Base-by-base conservation (phyloP, 2,329 filamentous ascomycete species). In the Colletotrichum tanaceti region DNA sequence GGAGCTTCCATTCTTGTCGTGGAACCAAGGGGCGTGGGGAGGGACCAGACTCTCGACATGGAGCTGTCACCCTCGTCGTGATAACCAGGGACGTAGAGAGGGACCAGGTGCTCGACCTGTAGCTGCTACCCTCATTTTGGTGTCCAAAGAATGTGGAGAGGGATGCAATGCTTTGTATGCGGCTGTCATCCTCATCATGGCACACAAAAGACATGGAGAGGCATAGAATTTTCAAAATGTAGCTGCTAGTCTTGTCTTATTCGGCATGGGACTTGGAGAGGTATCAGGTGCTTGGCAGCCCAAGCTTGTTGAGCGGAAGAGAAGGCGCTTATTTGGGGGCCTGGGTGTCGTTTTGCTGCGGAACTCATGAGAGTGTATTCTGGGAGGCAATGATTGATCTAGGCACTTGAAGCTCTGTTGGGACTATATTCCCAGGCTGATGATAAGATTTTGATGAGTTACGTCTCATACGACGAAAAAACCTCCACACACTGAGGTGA, bases 271-370 rank as follows among this genome's bases (percentile, higher is more conserved):
- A 11, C 20, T 7, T 22, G 16, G 20, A 35, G 39, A 47, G 22
- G 43, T 35, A 28, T 13, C n/a, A 24, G 54, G 49, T 38, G 47
- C 35, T 44, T 13, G 16, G 39, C 54, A 49, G 35, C 43, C 47
- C 47, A 60, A 55, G 61, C 49, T 50, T 35, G n/a, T 60, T 35
- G 35, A 9, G 35, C 35, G 22, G 22, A n/a, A 14, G 6, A 16
- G 43, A 6, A 20, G 14, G 14, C 32, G 43, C 11, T 16, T 32
- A 16, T 20, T 28, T 28, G 35, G 18, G 14, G 16, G 9, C 16
- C 16, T 11, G 32, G n/a, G 6, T 22, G 11, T 46, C 5, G n/a
- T n/a, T 14, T 39, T 35, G n/a, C n/a, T 22, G 3, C 7, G 14
- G 1, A 13, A 7, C 9, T 16, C 52, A 39, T 10, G 2, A 2